Conservation (phyloP, 2,329 filamentous ascomycete species). For the Diplodia corticola region DNA sequence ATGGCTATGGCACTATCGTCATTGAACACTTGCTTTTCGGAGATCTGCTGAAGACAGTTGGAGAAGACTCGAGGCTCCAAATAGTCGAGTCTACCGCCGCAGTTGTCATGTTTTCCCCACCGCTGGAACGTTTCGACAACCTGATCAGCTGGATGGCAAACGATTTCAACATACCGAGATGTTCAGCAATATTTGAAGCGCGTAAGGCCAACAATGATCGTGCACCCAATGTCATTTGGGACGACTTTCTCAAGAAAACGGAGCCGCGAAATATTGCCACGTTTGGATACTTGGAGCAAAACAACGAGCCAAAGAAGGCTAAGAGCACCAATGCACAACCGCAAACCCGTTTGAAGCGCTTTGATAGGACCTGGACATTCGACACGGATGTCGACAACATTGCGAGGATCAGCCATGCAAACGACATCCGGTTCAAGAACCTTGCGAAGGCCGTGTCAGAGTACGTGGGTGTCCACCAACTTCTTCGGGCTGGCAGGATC, state of each 20-base stretch:
- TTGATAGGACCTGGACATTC: neutral
- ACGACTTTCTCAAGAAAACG: neutral
- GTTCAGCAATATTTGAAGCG: neutral
- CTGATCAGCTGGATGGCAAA: neutral
- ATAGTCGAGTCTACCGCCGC: neutral
- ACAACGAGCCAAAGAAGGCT: neutral
- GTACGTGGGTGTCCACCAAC: neutral
- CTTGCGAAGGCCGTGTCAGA: neutral
- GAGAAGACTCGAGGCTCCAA: neutral
- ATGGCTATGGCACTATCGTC: constrained; percentile 10
- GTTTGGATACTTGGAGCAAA: neutral
- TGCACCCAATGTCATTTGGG: neutral
- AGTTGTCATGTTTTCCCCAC: neutral
- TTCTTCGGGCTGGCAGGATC: neutral
- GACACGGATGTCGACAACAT: neutral
- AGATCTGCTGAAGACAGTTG: neutral
- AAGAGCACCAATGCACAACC: neutral
- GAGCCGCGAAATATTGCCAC: neutral
- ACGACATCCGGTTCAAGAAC: neutral
- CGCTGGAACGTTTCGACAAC: neutral
- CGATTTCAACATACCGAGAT: neutral
- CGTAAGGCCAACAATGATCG: neutral
- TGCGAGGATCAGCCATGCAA: neutral
- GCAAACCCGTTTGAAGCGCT: neutral
- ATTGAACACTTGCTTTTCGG: constrained; percentile 1